Evolutionary conservation across 2,329 filamentous ascomycete genomes (phyloP).

Genomic region (Pseudocercospora pini-densiflorae): DNA sequence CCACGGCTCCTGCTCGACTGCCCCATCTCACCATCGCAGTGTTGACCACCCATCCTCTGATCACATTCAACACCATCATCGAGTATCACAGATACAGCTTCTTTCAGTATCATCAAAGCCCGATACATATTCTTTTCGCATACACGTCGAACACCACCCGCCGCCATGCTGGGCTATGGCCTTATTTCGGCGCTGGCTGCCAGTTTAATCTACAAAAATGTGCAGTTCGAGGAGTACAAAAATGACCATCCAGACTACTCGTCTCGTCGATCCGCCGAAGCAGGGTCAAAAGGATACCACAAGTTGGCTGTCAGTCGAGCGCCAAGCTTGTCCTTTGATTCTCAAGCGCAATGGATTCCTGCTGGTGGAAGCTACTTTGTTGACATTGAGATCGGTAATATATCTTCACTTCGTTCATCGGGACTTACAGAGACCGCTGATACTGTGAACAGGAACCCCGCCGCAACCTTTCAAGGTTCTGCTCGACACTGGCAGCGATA

Average conservation of each 20-base stretch:
- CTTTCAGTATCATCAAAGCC: not conserved
- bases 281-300: not conserved
- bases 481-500: not conserved
- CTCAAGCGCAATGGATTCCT: not conserved
- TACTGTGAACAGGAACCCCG: not conserved
- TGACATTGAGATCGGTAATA: not conserved
- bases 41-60: no score
- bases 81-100: not conserved
- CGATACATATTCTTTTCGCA: not conserved
- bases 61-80: no score
- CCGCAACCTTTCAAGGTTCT: not conserved
- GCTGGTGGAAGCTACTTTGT: not conserved
- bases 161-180: not conserved
- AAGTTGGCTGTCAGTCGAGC: not conserved
- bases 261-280: not conserved
- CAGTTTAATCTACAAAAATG: no score
- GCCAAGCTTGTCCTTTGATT: not conserved
- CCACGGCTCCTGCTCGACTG: no score
- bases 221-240: no score
- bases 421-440: no score
- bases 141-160: not conserved
- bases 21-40: no score
- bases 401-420: no score
- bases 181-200: no score
- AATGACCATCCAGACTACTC: no score